Evolutionary conservation across 1,139 yeast genomes (phyloP), one percentile per base, ranked within the genome.

Genomic region (Kodamaea suecica): DNA sequence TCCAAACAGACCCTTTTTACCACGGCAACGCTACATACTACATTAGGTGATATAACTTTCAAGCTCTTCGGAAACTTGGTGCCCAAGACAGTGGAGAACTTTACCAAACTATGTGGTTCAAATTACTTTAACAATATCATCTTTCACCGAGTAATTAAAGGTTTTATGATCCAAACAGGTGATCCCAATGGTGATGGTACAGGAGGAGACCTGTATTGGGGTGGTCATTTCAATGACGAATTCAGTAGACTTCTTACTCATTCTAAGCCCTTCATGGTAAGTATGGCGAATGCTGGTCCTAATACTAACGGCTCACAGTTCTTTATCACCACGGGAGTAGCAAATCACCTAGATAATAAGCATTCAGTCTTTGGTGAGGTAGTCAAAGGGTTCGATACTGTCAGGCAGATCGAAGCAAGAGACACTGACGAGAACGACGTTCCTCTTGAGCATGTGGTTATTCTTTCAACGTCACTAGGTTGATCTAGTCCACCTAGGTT

Each of bases 141-240:
- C 1, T 74, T 74, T 47, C 78, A 74, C 43, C 53, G 78, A 21
- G 67, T 72, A 6, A 68, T 74, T 35, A 61, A 64, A 37, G 58
- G 59, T 28, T 73, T 74, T 38, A 73, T 74, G 78, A 61, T 74
- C 30, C 80, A 75, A 47, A 68, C 74, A 3, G 79, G 79, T 2
- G 79, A 73, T 43, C 76, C 76, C 1, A 45, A 50, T 19, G 78
- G 78, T 2, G 65, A 66, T 41, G 78, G 77, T 5, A 63, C 76
- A 4, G 74, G 79, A 11, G 73, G 77, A 12, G 64, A 67, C 41
- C 54, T 70, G 23, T 53, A 60, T 11, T 73, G 76, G 76, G 68
- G 73, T 7, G 55, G 58, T 20, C 48, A 49, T 23, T 70, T 73
- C 40, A 52, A 56, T 23, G 76, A 73, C 43, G 79, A 74, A 45